These are phyloP conservation scores for Mucor indicus DNA, from an alignment of 371 early-diverging fungal genomes.

Conservation along the genomic window DNA sequence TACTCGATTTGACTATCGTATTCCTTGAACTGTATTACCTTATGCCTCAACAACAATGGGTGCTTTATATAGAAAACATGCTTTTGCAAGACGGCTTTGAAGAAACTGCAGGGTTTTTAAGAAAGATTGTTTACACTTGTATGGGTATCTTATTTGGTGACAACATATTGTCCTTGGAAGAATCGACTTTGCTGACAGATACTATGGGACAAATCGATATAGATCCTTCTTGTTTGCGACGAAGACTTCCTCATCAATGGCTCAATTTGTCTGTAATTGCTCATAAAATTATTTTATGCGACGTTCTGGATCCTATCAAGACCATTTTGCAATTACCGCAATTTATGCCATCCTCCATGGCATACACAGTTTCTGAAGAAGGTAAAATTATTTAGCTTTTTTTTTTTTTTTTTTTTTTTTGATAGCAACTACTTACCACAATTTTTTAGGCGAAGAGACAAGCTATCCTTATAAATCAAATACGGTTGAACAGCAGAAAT, in stretches of 20 bases:
- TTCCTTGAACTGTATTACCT: constrained; percentile 45
- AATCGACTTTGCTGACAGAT: constrained; percentile 19
- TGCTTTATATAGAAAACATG: constrained; percentile 29
- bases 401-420: too few relatives aligned
- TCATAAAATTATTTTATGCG: constrained; percentile 45
- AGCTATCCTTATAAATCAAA: too few relatives aligned
- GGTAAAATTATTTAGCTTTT: too few relatives aligned
- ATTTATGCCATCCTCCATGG: constrained; percentile 31
- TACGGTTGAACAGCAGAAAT: constrained; percentile 2
- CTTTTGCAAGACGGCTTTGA: constrained; percentile 42
- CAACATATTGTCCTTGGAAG: constrained; percentile 23
- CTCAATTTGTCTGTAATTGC: constrained; percentile 54
- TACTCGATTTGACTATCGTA: constrained; percentile 49
- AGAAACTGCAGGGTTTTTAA: constrained; percentile 47
- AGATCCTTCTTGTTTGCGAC: constrained; percentile 16
- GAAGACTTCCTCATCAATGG: constrained; percentile 55
- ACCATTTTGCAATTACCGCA: constrained; percentile 44
- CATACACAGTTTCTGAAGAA: neutral
- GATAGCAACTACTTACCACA: too few relatives aligned
- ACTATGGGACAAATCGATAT: constrained; percentile 20
- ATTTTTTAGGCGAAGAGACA: too few relatives aligned
- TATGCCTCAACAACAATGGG: constrained; percentile 43
- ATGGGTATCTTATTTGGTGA: constrained; percentile 49
- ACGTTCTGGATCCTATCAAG: constrained; percentile 54
- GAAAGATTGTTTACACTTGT: constrained; percentile 51